These are phyloP conservation scores for Leccinum idahoense DNA, from an alignment of 1,284 basidiomycete species.

Conservation along the genomic window DNA sequence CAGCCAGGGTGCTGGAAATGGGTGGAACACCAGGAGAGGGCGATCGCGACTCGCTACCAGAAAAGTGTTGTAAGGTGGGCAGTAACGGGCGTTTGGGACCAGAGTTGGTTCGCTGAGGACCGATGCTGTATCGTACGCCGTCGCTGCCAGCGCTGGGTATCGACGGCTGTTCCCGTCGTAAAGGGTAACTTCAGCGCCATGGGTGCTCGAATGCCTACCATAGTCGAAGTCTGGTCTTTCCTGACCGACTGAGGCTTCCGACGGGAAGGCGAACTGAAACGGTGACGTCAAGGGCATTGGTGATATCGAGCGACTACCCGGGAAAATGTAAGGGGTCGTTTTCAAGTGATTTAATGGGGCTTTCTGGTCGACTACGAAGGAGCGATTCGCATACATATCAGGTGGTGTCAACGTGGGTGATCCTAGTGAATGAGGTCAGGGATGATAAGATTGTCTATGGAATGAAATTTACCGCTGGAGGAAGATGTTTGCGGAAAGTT, in stretches of 20 bases:
- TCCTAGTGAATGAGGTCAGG: constrained; percentile 35
- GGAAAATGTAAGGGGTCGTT: too few relatives aligned
- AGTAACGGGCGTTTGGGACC: constrained; percentile 47
- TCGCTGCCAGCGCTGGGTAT: constrained; percentile 45
- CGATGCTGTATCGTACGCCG: constrained; percentile 54
- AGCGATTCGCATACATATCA: too few relatives aligned
- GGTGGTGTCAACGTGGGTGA: constrained; percentile 56
- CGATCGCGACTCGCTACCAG: constrained; percentile 57
- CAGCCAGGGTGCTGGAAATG: constrained; percentile 74
- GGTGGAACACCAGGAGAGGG: constrained; percentile 59
- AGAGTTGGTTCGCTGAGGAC: constrained; percentile 43
- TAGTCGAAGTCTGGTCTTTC: constrained; percentile 62
- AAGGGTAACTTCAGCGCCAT: constrained; percentile 55
- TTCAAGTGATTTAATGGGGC: too few relatives aligned
- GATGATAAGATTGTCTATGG: constrained; percentile 40
- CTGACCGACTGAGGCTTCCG: constrained; percentile 45
- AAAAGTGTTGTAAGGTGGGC: constrained; percentile 45
- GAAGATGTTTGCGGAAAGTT: constrained; percentile 40
- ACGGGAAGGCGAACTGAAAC: constrained; percentile 57
- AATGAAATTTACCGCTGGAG: constrained; percentile 38
- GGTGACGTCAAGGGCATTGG: constrained; percentile 21
- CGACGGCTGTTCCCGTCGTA: constrained; percentile 65
- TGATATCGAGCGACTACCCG: too few relatives aligned
- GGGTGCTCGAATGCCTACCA: constrained; percentile 49
- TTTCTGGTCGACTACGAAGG: too few relatives aligned